Conservation (phyloP, 345 rosid species). For the Eucalyptus pauciflora region DNA sequence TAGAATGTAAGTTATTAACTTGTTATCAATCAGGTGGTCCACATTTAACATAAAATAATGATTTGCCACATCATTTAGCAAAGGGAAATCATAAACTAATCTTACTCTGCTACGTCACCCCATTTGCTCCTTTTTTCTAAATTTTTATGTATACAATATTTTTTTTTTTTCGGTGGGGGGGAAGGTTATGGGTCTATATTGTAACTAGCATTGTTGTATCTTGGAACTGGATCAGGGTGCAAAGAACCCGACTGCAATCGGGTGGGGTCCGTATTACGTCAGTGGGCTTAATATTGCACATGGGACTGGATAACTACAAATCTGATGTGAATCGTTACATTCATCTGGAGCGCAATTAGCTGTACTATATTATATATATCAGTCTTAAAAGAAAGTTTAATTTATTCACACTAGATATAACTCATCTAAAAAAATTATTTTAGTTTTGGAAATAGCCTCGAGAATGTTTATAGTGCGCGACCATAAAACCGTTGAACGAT, state of each 20-base stretch:
- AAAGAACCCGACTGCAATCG: background rate
- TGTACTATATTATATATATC: no score
- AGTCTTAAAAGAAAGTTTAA: no score
- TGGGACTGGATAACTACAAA: background rate
- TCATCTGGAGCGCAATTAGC: background rate
- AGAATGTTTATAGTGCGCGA: background rate
- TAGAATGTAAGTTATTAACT: no score
- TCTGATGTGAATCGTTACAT: background rate
- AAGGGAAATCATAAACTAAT: background rate
- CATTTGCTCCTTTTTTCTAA: background rate
- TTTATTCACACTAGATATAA: background rate
- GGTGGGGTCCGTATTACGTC: background rate
- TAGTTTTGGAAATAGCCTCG: background rate
- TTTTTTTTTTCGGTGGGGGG: background rate
- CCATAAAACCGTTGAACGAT: background rate
- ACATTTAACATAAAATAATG: no score
- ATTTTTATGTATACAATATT: no score
- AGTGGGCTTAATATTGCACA: background rate
- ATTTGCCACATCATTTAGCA: background rate
- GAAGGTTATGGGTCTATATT: background rate
- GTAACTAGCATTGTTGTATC: background rate
- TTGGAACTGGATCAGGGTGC: background rate
- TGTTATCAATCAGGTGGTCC: background rate
- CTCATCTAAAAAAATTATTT: background rate
- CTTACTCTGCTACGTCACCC: background rate